Conservation (phyloP, 495 filamentous ascomycete species). For the Collariella sp. region DNA sequence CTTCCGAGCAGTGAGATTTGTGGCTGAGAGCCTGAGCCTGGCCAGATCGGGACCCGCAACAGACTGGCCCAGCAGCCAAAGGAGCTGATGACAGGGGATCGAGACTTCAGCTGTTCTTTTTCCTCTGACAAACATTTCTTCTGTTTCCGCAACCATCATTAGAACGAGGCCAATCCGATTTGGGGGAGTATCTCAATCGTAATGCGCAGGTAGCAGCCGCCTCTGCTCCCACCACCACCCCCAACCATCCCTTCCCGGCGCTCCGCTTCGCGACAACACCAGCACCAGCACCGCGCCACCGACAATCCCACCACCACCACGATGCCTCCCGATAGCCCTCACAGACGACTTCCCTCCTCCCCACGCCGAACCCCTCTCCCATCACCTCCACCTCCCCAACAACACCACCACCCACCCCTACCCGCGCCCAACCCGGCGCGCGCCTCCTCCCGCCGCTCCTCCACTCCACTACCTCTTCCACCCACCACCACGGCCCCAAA, state of each 20-base stretch:
- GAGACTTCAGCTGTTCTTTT: background rate
- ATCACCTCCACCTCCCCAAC: background rate
- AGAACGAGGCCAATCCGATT: background rate
- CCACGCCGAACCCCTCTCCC: background rate
- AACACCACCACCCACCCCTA: background rate
- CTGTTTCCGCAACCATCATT: background rate
- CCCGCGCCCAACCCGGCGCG: slow-evolving; percentile 10
- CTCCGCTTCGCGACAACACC: background rate
- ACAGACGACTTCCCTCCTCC: slow-evolving; percentile 2
- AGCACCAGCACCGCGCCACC: background rate
- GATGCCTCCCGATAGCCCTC: background rate
- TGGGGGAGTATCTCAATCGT: background rate
- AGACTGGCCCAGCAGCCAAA: no score
- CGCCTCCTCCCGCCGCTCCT: slow-evolving; percentile 8
- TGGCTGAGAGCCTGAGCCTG: slow-evolving; percentile 10
- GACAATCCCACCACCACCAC: background rate
- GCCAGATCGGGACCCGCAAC: background rate
- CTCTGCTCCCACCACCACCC: background rate
- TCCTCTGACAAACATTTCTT: background rate
- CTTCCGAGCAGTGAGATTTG: background rate
- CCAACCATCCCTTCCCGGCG: background rate
- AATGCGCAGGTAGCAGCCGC: slow-evolving; percentile 1
- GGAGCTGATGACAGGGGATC: background rate
- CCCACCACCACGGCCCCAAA: background rate
- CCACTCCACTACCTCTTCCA: slow-evolving; percentile 5